phyloP scores from a whole-genome alignment of 2,329 filamentous ascomycete species.

The Zymoseptoria crescenta region DNA sequence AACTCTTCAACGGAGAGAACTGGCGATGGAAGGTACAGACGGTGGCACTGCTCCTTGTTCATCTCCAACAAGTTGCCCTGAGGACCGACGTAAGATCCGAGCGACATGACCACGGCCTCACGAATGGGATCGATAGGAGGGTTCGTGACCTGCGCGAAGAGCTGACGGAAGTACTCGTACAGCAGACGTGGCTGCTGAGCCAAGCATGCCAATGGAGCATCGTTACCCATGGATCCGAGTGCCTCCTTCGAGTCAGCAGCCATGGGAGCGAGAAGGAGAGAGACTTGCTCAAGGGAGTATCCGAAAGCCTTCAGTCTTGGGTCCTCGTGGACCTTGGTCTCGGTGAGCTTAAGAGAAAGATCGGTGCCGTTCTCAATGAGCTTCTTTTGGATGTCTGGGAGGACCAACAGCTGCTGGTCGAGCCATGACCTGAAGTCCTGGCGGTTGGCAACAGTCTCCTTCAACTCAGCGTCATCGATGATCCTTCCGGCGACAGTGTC shows the following conservation, averaged over 20 bases:
- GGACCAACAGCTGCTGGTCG: conserved; percentile 72
- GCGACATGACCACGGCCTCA: conserved; percentile 96
- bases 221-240: conserved; percentile 95
- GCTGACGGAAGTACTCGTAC: conserved; percentile 94
- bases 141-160: conserved; percentile 97
- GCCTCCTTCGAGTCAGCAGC: conserved; percentile 96
- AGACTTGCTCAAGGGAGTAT: conserved; percentile 93
- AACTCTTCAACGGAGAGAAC: conserved; percentile 86
- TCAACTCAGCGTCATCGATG: conserved; percentile 88
- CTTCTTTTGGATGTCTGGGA: conserved; percentile 65
- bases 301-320: conserved; percentile 78
- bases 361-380: conserved; percentile 53
- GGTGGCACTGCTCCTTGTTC: conserved; percentile 79
- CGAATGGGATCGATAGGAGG: conserved; percentile 94
- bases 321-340: conserved; percentile 70
- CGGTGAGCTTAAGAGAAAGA: conserved; percentile 59
- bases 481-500: conserved; percentile 86
- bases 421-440: conserved; percentile 86
- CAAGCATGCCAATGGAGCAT: conserved; percentile 84
- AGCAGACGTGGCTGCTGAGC: conserved; percentile 82
- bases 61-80: conserved; percentile 94
- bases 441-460: conserved; percentile 76
- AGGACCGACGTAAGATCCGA: conserved; percentile 92
- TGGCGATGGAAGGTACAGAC: conserved; percentile 78
- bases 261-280: conserved; percentile 86